Evolutionary conservation across 2,329 filamentous ascomycete species (phyloP).

Genomic region (Coniochaeta hoffmannii): DNA sequence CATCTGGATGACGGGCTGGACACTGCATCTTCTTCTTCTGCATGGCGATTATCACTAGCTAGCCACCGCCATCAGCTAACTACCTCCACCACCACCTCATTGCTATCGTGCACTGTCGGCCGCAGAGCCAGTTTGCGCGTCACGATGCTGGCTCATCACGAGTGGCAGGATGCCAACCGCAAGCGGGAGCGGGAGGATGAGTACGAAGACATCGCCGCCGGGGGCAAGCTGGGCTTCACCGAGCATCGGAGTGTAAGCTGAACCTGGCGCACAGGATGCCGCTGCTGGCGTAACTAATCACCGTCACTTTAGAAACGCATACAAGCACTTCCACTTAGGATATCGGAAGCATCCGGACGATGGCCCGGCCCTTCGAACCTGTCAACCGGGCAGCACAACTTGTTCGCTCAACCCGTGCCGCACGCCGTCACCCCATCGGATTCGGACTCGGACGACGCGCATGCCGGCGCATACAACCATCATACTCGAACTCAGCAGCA

Average conservation of each 20-base stretch:
- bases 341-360: slow-evolving; percentile 32
- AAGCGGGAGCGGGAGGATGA: slow-evolving; percentile 42
- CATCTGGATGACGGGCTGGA: background rate
- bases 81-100: background rate
- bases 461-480: slow-evolving; percentile 10
- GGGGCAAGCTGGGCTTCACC: slow-evolving; percentile 32
- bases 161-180: slow-evolving; percentile 27
- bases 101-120: background rate
- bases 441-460: slow-evolving; percentile 29
- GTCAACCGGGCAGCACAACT: slow-evolving; percentile 8
- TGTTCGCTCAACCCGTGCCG: slow-evolving; percentile 14
- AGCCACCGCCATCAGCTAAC: background rate
- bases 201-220: slow-evolving; percentile 26
- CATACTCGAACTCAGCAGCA: background rate
- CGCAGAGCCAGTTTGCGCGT: background rate
- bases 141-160: slow-evolving; percentile 30
- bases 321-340: slow-evolving; percentile 43
- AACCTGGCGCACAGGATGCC: background rate
- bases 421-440: slow-evolving; percentile 18
- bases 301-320: slow-evolving; percentile 39
- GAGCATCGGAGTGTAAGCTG: slow-evolving; percentile 43
- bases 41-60: background rate
- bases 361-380: slow-evolving; percentile 22
- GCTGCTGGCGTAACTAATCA: background rate
- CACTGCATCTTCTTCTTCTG: background rate